Base-by-base conservation (phyloP, 1,284 basidiomycete species). In the Stygiomarasmius scandens region DNA sequence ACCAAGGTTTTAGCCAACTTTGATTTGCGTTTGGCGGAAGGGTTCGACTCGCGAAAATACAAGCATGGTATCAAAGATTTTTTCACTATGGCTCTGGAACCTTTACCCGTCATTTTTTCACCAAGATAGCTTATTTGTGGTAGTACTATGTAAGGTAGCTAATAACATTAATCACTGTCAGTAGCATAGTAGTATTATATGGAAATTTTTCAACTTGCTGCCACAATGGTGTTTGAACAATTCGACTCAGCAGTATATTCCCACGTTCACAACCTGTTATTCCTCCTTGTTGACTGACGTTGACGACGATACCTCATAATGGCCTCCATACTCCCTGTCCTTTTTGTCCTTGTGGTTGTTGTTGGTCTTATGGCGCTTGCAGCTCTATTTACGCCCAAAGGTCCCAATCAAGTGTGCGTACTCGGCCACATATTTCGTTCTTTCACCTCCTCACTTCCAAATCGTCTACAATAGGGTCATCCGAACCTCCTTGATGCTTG, bases 341-440 rank as follows among this genome's bases (percentile, higher is more conserved):
- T 60, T n/a, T 52, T 85, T 62, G 64, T 83, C 46, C 74, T 87
- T 47, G 79, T 83, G 49, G 68, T 89, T 46, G 79, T 85, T 11
- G 69, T 81, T 12, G 89, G 77, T 0, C 74, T 94, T 23, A 92
- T 89, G 77, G 75, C 78, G 1, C 78, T 77, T 34, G 79, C 84
- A 1, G 93, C 86, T 75, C 74, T 93, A 46, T 81, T 87, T 57
- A 83, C 85, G 0, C 93, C 90, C 1, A 95, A 94, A 69, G 93
- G 95, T 1, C 85, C 90, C 43, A 84, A 95, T 60, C 94, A 96
- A 77, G 89, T 89, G 95, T 96, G 69, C 65, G 91, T 84, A 14
- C 44, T 41, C 22, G 16, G 25, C 14, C 9, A n/a, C 25, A 56
- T 27, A 29, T 22, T 55, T 16, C 24, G 36, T 32, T 12, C 54